Percentiles rank a stretch among this genome's conserved stretches.
Evolutionary conservation across 225 moss, liverwort and hornwort genomes (phyloP).

Genomic region (Bryum argenteum): DNA sequence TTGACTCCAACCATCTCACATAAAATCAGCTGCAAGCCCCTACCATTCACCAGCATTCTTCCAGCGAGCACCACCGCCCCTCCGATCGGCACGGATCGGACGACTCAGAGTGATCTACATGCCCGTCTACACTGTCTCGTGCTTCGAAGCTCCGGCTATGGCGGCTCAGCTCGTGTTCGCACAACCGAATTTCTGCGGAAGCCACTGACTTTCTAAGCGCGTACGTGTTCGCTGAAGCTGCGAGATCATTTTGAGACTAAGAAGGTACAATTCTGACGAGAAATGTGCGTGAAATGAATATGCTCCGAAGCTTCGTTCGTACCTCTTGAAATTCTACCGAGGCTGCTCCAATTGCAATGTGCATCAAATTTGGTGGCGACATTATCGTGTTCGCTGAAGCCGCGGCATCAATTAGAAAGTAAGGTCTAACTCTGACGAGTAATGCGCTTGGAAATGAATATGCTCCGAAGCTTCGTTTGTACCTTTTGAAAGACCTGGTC

Average conservation of each 20-base stretch:
- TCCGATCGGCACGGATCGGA: conserved; percentile 15
- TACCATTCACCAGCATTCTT: neutral
- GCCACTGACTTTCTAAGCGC: no score
- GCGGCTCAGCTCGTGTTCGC: neutral
- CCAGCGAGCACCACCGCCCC: neutral
- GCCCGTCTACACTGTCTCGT: neutral
- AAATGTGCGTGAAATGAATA: neutral
- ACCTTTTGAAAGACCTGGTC: neutral
- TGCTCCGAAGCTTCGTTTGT: conserved; percentile 14
- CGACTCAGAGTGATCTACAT: neutral
- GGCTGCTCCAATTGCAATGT: conserved; percentile 9
- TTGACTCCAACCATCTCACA: neutral
- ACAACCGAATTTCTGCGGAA: no score
- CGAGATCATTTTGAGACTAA: neutral
- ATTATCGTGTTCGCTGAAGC: neutral
- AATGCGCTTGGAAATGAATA: neutral
- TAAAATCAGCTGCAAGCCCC: neutral
- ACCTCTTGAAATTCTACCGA: neutral
- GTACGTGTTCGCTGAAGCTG: neutral
- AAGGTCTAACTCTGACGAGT: neutral
- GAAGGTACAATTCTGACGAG: conserved; percentile 2
- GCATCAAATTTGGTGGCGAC: neutral
- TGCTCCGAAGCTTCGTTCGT: conserved; percentile 13
- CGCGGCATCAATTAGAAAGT: neutral
- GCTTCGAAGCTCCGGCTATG: neutral